Base-by-base conservation (phyloP, 306 rosid genomes). In the Prosopis cineraria region DNA sequence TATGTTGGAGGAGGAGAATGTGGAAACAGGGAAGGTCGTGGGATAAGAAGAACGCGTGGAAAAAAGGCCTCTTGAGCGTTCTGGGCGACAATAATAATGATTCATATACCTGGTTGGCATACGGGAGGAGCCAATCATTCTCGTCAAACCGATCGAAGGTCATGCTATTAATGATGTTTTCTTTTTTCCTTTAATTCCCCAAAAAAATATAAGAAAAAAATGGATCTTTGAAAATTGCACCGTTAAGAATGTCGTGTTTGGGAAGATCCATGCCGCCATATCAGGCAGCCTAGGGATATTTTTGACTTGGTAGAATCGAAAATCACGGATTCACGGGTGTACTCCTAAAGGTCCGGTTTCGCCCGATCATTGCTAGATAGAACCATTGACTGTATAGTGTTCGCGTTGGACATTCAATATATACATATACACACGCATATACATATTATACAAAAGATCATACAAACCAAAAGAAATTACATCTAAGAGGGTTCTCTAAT, bases 191-290 rank as follows among this genome's bases (percentile, higher is more conserved):
- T 55, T 34, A 9, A 45, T 40, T 29, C 16, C 52, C 52, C 36
- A 25, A 37, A 73, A 55, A 55, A 56, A 14, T 7, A 13, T 53
- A 10, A 36, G 34, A 73, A 72, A 36, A 43, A 73, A 72, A 2
- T 10, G 33, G 6, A 10, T 47, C 40, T 56, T 56, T 7, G 72
- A 69, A 66, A 75, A 67, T 31, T 53, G 66, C 45, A 58, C 71
- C 79, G 52, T 25, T 39, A 67, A 24, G 53, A 78, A 39, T 82
- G 88, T 79, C 44, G 82, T 50, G 86, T 82, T 67, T 69, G 84
- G 74, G 79, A 75, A 69, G 24, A 69, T 65, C 45, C 58, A 22
- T 40, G 8, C 77, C 17, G 67, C 67, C 66, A 73, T 37, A 34
- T 73, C 37, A 55, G 52, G 52, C 37, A 2, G 7, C 37, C 22